Evolutionary conservation across 371 early-diverging fungal genomes (phyloP).

Genomic region (Syncephalis fuscata): DNA sequence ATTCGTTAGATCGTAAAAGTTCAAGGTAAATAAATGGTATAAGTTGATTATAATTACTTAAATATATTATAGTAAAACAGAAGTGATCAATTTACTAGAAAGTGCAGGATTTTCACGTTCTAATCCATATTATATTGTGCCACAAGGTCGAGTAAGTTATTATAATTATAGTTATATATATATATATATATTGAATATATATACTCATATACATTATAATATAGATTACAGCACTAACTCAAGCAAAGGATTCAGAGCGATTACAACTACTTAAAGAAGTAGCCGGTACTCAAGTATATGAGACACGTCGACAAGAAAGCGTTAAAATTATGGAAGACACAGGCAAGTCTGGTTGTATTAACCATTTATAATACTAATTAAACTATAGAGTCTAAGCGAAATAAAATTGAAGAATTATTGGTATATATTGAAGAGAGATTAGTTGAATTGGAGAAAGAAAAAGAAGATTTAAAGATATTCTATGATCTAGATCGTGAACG

Average conservation of each 20-base stretch:
- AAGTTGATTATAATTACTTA: not conserved
- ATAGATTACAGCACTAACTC: slow-evolving; percentile 78
- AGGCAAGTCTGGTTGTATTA: slow-evolving; percentile 21
- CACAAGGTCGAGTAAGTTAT: slow-evolving; percentile 86
- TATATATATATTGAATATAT: not conserved
- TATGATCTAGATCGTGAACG: slow-evolving; percentile 76
- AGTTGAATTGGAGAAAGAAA: slow-evolving; percentile 82
- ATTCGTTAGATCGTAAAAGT: slow-evolving; percentile 83
- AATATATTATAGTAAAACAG: slow-evolving; percentile 46
- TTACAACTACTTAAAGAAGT: slow-evolving; percentile 91
- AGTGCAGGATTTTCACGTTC: slow-evolving; percentile 96
- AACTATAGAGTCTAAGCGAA: slow-evolving; percentile 56
- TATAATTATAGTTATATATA: not conserved
- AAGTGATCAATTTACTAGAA: slow-evolving; percentile 89
- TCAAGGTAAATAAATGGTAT: slow-evolving; percentile 36
- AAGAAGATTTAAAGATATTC: slow-evolving; percentile 75
- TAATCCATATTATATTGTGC: slow-evolving; percentile 98
- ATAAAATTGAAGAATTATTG: slow-evolving; percentile 82
- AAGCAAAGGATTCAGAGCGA: slow-evolving; percentile 84
- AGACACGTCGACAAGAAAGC: slow-evolving; percentile 82
- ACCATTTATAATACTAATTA: not conserved
- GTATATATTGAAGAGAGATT: slow-evolving; percentile 79
- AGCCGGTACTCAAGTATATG: slow-evolving; percentile 97
- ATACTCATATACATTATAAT: too few species aligned
- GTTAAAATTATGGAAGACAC: slow-evolving; percentile 88